Percentiles rank a stretch among this genome's conserved stretches.
phyloP scores from a whole-genome alignment of 768 basidiomycete species.

The Amyloporia xantha region DNA sequence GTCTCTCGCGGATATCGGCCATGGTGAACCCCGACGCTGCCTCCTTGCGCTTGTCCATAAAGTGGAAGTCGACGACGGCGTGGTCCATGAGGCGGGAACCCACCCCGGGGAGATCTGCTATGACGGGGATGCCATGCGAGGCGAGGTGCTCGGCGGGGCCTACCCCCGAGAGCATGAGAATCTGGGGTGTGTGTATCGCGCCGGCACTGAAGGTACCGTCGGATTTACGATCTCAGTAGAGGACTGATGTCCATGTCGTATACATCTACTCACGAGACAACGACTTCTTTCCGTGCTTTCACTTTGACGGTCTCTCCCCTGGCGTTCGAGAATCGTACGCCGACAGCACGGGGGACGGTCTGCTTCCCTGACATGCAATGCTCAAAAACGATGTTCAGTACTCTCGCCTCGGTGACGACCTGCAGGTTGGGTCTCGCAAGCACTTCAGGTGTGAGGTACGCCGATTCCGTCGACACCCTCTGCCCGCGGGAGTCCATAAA shows the following conservation, averaged over 20 bases:
- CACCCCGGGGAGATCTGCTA: slow-evolving; percentile 65
- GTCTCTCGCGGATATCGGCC: not conserved
- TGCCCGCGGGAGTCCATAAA: slow-evolving; percentile 47
- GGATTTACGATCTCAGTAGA: slow-evolving; percentile 8
- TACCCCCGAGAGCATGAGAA: slow-evolving; percentile 70
- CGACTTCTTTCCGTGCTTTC: slow-evolving; percentile 50
- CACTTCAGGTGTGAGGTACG: slow-evolving; percentile 61
- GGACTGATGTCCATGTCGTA: not conserved
- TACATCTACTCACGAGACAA: slow-evolving; percentile 44
- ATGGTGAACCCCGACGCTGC: slow-evolving; percentile 14
- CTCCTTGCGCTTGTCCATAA: slow-evolving; percentile 43
- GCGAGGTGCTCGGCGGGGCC: slow-evolving; percentile 58
- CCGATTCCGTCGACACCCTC: slow-evolving; percentile 58
- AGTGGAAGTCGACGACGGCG: slow-evolving; percentile 42
- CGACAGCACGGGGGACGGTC: slow-evolving; percentile 42
- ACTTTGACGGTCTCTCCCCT: slow-evolving; percentile 35
- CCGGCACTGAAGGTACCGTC: slow-evolving; percentile 39
- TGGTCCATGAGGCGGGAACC: slow-evolving; percentile 76
- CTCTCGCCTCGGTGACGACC: slow-evolving; percentile 49
- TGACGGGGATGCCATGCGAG: slow-evolving; percentile 44
- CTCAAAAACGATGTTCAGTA: slow-evolving; percentile 54
- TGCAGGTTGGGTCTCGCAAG: slow-evolving; percentile 59
- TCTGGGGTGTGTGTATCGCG: slow-evolving; percentile 59
- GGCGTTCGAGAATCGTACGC: slow-evolving; percentile 50
- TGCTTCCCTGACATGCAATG: slow-evolving; percentile 15